A percentile compares a stretch with the other conserved stretches of the same genome.
Evolutionary conservation across 805 yeast species (phyloP).

Genomic region (Ogataea salicorniae): DNA sequence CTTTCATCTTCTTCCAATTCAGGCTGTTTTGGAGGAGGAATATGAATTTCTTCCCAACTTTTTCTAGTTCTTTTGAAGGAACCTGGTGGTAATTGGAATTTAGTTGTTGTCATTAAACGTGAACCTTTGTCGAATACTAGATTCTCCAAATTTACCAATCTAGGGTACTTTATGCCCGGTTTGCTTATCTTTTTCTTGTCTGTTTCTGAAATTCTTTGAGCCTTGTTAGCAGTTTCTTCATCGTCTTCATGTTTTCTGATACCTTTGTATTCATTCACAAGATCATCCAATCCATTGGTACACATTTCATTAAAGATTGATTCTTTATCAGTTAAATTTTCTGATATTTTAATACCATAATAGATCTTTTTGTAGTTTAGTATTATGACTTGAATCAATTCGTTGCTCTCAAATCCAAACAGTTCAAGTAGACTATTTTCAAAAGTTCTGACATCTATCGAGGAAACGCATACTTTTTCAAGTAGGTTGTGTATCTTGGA

Average conservation of each 20-base stretch:
- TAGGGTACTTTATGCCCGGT: conserved; percentile 31
- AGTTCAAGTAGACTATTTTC: conserved; percentile 51
- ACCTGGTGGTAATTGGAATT: conserved; percentile 74
- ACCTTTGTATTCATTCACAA: conserved; percentile 40
- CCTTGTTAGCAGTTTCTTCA: conserved; percentile 9
- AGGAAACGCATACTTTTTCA: conserved; percentile 22
- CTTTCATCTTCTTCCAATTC: conserved; percentile 30
- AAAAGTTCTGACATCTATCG: conserved; percentile 36
- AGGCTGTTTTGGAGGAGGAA: conserved; percentile 76
- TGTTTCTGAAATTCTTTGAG: conserved; percentile 4
- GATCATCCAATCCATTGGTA: conserved; percentile 33
- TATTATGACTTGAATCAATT: conserved; percentile 43
- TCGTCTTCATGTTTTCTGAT: conserved; percentile 10
- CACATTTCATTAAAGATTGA: conserved; percentile 42
- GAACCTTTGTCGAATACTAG: conserved; percentile 69
- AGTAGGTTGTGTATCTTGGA: conserved; percentile 37
- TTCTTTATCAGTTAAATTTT: conserved; percentile 25
- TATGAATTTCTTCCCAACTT: conserved; percentile 79
- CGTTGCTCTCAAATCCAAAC: conserved; percentile 47
- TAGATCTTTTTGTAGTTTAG: conserved; percentile 35
- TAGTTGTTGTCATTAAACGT: conserved; percentile 58
- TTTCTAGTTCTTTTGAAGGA: conserved; percentile 71
- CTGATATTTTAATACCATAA: conserved; percentile 26
- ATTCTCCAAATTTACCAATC: conserved; percentile 56
- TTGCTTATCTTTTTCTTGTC: conserved; percentile 5